Evolutionary conservation across 2,329 filamentous ascomycete species (phyloP), one percentile per base, ranked within the genome.

Genomic region (Fusarium chuoi): DNA sequence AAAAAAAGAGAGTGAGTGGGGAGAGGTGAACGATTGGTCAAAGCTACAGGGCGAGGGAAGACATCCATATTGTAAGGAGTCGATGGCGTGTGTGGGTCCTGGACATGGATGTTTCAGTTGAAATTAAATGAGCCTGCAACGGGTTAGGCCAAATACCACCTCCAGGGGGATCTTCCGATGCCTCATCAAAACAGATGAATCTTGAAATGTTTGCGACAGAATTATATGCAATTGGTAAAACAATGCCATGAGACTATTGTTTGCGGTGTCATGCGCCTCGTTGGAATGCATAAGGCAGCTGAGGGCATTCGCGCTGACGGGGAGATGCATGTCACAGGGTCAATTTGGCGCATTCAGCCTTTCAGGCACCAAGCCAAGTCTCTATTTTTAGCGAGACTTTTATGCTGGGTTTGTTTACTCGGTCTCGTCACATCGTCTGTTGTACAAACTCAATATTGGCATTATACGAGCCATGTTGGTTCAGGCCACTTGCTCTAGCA

Each of bases 11-110:
- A 44, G 33, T 62, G 39, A 33, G 63, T 67, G 63, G 62, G 59
- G 36, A 65, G 48, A 64, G 48, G 22, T 46, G 65, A 70, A 70
- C 67, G 67, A 70, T 70, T 70, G 67, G 67, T 70, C 66, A 59
- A 70, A 70, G 67, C 59, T 60, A 52, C 41, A 58, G 44, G 42
- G 30, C 30, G 56, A 38, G 35, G 28, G 35, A 59, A 39, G 46
- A 42, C 45, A 33, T 33, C 33, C 45, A 45, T 48, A 58, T 58
- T 58, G 55, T 58, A 66, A 58, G 63, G 60, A 66, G 61, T 39
- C 8, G 44, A 56, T n/a, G 24, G 49, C 26, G 41, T 33, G 41
- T 33, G 65, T 46, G 39, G 58, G 44, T 69, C 55, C 51, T 33
- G 26, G 45, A 52, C 67, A 68, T 39, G 65, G 63, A 54, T 70